Percentiles rank a stretch among this genome's conserved stretches.
phyloP scores from a whole-genome alignment of 805 yeast genomes.

The Myxozyma melibiosi region DNA sequence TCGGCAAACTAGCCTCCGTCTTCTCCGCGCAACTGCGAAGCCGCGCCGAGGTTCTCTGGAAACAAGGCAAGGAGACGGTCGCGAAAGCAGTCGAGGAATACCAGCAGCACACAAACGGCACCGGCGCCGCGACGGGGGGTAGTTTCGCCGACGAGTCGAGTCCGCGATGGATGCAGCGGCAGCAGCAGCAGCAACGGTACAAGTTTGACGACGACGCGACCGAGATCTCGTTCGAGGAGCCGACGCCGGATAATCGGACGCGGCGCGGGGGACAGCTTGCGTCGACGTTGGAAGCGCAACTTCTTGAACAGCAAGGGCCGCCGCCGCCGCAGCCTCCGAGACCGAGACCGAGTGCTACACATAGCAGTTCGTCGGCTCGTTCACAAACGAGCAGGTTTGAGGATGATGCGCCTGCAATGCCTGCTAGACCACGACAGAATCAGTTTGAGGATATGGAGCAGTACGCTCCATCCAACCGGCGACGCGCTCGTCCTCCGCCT shows the following conservation, averaged over 20 bases:
- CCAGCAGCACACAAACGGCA: conserved; percentile 16
- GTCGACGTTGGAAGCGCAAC: conserved; percentile 24
- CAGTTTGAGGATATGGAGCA: conserved; percentile 5
- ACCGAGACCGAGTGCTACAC: conserved; percentile 2
- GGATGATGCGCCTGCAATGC: background rate
- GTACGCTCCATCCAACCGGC: background rate
- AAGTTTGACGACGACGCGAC: conserved; percentile 16
- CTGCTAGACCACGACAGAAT: background rate
- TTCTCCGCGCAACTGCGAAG: conserved; percentile 58
- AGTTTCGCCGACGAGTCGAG: conserved; percentile 8
- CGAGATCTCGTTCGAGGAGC: conserved; percentile 15
- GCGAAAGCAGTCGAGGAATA: conserved; percentile 65
- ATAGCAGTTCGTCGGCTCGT: background rate
- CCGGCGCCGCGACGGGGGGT: background rate
- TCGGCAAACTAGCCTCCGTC: conserved; percentile 42
- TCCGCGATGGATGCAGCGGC: conserved; percentile 33
- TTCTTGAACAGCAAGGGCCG: conserved; percentile 24
- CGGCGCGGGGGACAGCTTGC: background rate
- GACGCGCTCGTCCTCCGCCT: conserved; percentile 9
- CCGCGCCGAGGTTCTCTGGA: conserved; percentile 61
- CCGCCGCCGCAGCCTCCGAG: conserved; percentile 12
- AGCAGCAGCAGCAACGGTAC: conserved; percentile 20
- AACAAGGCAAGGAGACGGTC: conserved; percentile 61
- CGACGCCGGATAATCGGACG: conserved; percentile 9
- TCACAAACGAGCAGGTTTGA: background rate